Evolutionary conservation across 768 basidiomycete genomes (phyloP).

Genomic region (Phylloporus rhodoxanthus): DNA sequence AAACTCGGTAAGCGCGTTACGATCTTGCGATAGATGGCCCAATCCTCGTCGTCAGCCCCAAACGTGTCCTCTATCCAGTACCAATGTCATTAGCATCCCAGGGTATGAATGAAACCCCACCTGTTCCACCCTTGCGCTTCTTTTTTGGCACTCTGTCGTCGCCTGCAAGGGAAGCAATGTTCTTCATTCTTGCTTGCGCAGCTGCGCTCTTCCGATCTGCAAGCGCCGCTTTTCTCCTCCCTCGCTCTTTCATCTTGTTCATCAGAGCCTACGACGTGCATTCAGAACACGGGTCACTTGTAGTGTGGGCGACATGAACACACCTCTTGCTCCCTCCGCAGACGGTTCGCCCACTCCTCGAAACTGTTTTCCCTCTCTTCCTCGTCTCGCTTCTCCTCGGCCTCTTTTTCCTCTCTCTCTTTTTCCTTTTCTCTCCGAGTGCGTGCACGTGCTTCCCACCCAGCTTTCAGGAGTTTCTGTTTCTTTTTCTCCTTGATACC

Average conservation of each 20-base stretch:
- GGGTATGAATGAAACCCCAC: conserved; percentile 36
- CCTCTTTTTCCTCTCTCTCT: conserved; percentile 63
- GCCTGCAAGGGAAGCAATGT: conserved; percentile 83
- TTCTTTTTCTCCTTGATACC: conserved; percentile 90
- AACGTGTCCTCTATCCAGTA: conserved; percentile 74
- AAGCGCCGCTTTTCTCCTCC: conserved; percentile 71
- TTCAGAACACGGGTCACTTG: neutral
- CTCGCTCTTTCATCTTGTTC: conserved; percentile 78
- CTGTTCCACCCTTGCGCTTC: conserved; percentile 76
- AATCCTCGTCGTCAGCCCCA: conserved; percentile 91
- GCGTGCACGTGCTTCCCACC: conserved; percentile 84
- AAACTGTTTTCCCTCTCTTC: conserved; percentile 71
- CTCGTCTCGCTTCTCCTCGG: conserved; percentile 58
- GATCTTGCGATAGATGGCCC: conserved; percentile 97
- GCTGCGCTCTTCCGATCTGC: conserved; percentile 92
- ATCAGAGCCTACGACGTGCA: conserved; percentile 55
- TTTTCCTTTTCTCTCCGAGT: conserved; percentile 82
- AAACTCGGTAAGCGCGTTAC: conserved; percentile 38
- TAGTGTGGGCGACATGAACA: conserved; percentile 7
- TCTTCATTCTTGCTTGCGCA: conserved; percentile 94
- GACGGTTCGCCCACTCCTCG: conserved; percentile 63
- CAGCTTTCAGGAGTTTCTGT: conserved; percentile 89
- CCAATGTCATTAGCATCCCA: conserved; percentile 2
- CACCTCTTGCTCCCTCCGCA: conserved; percentile 81
- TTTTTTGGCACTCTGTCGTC: conserved; percentile 82